Evolutionary conservation across 108 stramenopile genomes (phyloP), one percentile per base, ranked within the genome.

Genomic region (Nitzschia inconspicua): DNA sequence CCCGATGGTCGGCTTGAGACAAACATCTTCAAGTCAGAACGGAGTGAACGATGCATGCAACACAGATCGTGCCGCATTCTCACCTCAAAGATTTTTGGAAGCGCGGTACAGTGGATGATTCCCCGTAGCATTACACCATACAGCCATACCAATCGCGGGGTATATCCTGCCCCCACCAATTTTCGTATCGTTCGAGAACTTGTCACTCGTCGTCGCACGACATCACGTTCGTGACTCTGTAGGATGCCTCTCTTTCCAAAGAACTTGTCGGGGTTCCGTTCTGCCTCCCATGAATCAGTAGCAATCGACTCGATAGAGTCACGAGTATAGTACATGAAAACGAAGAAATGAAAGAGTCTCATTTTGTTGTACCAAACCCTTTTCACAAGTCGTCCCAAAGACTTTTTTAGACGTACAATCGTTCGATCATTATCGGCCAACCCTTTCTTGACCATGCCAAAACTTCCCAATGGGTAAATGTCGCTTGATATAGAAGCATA

Each of bases 141-240:
- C 13, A 54, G 34, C 53, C 53, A 54, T 13, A 54, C 53, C 0
- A 54, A 35, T 28, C 53, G 53, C 34, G 53, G 53, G n/a, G 53
- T 54, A 11, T 54, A 54, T 54, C 53, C 53, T 7, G 37, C 23
- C 16, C 53, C 53, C 3, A 54, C 53, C 53, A 32, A 54, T 18
- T 54, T 32, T 4, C 53, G 53, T 10, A 36, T 54, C 8, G 35
- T 18, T n/a, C 24, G 34, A 16, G 34, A 36, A 29, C 53, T 32
- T 3, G 24, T 9, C n/a, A 54, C 37, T 9, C 53, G 53, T 0
- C 53, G 28, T 28, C 18, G 11, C 3, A 54, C 53, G n/a, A 54
- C 53, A 23, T 32, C 13, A 19, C 37, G 34, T 23, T 54, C 35
- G 23, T 22, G 23, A 3, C 53, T 35, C 31, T 18, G 34, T 19